Evolutionary conservation across 805 yeast species (phyloP).

Genomic region (Yarrowia sp.): DNA sequence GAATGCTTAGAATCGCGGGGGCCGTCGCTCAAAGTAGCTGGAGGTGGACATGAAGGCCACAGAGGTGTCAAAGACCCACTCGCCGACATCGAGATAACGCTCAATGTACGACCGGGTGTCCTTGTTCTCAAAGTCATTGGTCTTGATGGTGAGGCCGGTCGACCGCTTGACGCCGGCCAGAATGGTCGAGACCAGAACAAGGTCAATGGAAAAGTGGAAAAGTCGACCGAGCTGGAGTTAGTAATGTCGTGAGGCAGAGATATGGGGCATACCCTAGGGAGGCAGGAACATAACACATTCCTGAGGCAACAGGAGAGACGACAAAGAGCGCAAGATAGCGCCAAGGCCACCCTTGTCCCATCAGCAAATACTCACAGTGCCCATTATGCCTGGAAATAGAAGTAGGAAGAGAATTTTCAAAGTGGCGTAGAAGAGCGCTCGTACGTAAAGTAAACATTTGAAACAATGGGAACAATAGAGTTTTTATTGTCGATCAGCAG

Average conservation of each 20-base stretch:
- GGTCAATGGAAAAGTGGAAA: constrained; percentile 71
- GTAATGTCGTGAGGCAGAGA: not conserved
- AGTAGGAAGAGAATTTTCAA: constrained; percentile 16
- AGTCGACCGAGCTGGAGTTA: constrained; percentile 54
- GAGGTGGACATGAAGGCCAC: constrained; percentile 69
- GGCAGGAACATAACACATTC: too few relatives aligned
- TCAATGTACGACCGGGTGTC: constrained; percentile 44
- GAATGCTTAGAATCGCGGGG: constrained; percentile 17
- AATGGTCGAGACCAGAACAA: constrained; percentile 72
- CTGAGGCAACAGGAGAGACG: too few relatives aligned
- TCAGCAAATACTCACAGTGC: constrained; percentile 6
- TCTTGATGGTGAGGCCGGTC: constrained; percentile 66
- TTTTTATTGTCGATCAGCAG: not conserved
- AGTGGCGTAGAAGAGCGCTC: constrained; percentile 6
- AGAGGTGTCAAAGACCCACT: constrained; percentile 67
- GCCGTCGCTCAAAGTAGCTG: constrained; percentile 55
- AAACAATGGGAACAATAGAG: constrained; percentile 5
- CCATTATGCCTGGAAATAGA: constrained; percentile 23
- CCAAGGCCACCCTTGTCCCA: not conserved
- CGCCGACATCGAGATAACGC: constrained; percentile 82
- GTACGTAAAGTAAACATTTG: constrained; percentile 10
- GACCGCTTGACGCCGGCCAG: constrained; percentile 82
- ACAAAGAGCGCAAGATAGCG: too few relatives aligned
- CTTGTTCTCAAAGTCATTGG: constrained; percentile 48
- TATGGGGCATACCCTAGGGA: too few relatives aligned